Evolutionary conservation across 73 alveolate genomes (phyloP).

Genomic region (Paramecium caudatum): DNA sequence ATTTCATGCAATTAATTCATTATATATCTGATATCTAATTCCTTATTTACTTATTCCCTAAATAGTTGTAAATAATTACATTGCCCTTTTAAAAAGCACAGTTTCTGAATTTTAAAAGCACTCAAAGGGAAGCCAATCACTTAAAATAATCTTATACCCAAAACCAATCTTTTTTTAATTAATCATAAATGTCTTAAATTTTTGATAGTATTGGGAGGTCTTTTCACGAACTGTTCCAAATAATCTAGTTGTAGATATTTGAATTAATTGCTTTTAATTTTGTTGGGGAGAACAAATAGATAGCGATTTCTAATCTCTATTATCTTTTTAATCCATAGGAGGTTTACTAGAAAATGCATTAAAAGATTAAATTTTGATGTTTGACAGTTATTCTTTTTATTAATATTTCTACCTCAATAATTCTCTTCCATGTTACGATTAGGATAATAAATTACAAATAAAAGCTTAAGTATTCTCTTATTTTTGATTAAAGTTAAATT

Average conservation of each 20-base stretch:
- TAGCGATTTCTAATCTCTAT: neutral
- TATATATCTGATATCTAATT: constrained; percentile 19
- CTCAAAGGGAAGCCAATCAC: neutral
- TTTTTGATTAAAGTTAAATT: constrained; percentile 9
- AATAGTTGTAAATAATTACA: neutral
- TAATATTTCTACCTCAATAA: neutral
- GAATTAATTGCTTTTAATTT: neutral
- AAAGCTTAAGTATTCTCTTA: constrained; percentile 3
- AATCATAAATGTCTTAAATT: constrained; percentile 1
- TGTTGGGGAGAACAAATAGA: constrained; percentile 20
- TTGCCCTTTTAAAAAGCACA: constrained; percentile 19
- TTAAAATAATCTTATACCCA: neutral
- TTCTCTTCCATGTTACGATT: constrained; percentile 18
- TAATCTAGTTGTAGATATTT: neutral
- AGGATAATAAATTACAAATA: neutral
- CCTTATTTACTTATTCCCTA: neutral
- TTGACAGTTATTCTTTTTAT: neutral
- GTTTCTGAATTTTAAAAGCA: neutral
- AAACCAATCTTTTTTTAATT: neutral
- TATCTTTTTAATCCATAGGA: neutral
- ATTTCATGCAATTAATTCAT: constrained; percentile 49
- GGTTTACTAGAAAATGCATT: neutral
- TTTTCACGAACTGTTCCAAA: neutral
- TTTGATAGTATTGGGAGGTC: constrained; percentile 4
- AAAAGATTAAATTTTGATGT: neutral